A percentile compares a stretch with the other conserved stretches of the same genome.
phyloP scores from a whole-genome alignment of 805 yeast genomes.

The Wickerhamomyces mucosus region DNA sequence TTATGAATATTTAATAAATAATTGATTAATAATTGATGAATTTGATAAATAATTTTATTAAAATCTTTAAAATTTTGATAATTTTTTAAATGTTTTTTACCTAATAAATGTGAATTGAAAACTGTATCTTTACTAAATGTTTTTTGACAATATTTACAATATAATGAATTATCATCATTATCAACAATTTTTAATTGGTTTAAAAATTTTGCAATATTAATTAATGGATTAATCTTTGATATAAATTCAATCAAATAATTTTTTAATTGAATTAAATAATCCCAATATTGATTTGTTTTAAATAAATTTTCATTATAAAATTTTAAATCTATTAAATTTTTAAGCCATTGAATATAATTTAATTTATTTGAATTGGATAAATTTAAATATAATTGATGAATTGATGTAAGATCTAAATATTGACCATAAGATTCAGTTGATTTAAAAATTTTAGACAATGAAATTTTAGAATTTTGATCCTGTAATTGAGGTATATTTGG shows the following conservation, averaged over 20 bases:
- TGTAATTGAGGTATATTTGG: conserved; percentile 9
- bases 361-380: conserved; percentile 26
- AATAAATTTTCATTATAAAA: conserved; percentile 12
- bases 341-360: conserved; percentile 43
- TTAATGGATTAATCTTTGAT: conserved; percentile 38
- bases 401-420: conserved; percentile 43
- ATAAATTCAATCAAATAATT: conserved; percentile 43
- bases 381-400: conserved; percentile 46
- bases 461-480: conserved; percentile 27
- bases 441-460: conserved; percentile 40
- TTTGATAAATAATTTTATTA: conserved; percentile 9
- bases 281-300: conserved; percentile 17
- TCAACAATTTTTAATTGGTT: conserved; percentile 10
- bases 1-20: conserved; percentile 31
- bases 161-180: conserved; percentile 22
- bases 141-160: conserved; percentile 58
- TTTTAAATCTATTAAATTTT: conserved; percentile 25
- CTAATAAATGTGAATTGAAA: conserved; percentile 56
- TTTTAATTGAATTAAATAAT: conserved; percentile 32
- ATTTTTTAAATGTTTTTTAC: conserved; percentile 67
- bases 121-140: conserved; percentile 56
- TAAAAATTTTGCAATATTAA: conserved; percentile 25
- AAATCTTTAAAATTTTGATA: conserved; percentile 7
- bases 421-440: conserved; percentile 58
- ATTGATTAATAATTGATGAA: conserved; percentile 21